Evolutionary conservation across 2,329 filamentous ascomycete species (phyloP), one percentile per base, ranked within the genome.

Genomic region (Sporothrix humicola): DNA sequence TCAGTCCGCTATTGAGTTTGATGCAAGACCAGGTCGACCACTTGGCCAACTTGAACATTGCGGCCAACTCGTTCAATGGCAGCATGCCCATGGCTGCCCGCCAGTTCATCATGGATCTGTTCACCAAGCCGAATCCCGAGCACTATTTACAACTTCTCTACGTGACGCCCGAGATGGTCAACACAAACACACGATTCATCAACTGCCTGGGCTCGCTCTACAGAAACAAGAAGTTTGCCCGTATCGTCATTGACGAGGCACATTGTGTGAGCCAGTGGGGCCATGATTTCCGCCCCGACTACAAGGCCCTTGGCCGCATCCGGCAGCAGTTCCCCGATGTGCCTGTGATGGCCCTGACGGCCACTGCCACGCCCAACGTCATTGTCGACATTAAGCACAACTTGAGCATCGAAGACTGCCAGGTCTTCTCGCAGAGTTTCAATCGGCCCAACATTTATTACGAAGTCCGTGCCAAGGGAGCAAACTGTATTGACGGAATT

Each of bases 251-350:
- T 76, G 96, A 99, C 77, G 97, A 99, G 83, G 96, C 96, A n/a
- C 96, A 99, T 81, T 99, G 96, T 81, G 95, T 99, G 37, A 98
- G 96, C 81, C 95, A 99, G 84, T 99, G 96, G 96, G 96, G 96
- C 0, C 96, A 99, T 78, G 96, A 99, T 81, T 99, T 99, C 80
- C 90, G 97, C 63, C 95, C 95, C 0, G 95, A 98, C 80, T 99
- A 99, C 84, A 97, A 97, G 81, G 88, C 89, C 44, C 85, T 99
- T 3, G 94, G 95, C 42, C 87, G 90, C 74, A 85, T 98, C 59
- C 89, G 95, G 68, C 81, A 84, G 56, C 89, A 88, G 71, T 95
- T 95, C 77, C 90, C 91, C 0, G 88, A 89, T 1, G 93, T 98
- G 2, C 96, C 96, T 0, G 87, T 98, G 56, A 97, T 99, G 89